These are phyloP conservation scores for Volvox reticuliferus DNA, from an alignment of 139 green algal species.

Conservation along the genomic window DNA sequence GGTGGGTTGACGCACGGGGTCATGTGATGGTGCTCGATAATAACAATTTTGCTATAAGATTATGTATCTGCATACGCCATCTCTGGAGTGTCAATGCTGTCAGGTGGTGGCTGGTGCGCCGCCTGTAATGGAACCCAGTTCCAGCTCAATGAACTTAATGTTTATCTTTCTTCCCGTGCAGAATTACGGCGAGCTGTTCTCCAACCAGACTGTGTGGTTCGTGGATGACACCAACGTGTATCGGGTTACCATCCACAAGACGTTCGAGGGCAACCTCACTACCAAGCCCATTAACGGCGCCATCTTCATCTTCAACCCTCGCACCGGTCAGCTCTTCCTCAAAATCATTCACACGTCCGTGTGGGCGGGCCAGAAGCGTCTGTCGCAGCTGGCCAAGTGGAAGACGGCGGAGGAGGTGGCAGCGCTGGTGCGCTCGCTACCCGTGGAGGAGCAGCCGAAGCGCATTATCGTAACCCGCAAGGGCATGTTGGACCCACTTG, in stretches of 20 bases:
- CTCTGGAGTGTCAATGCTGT: too few species aligned
- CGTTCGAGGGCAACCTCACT: constrained; percentile 99
- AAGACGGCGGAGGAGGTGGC: constrained; percentile 99
- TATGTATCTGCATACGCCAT: too few species aligned
- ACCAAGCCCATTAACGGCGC: constrained; percentile 99
- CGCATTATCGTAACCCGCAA: constrained; percentile 99
- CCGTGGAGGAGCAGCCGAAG: constrained; percentile 99
- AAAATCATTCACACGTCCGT: constrained; percentile 77
- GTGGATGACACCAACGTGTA: constrained; percentile 99
- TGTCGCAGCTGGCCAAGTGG: constrained; percentile 99
- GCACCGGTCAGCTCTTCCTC: constrained; percentile 73
- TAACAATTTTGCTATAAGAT: too few species aligned
- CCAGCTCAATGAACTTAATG: too few species aligned
- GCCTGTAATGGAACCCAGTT: not conserved
- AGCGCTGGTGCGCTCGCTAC: constrained; percentile 94
- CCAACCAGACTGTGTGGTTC: constrained; percentile 99
- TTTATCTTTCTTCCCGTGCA: constrained; percentile 54
- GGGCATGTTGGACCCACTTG: constrained; percentile 99
- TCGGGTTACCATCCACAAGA: constrained; percentile 99
- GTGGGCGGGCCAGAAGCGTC: constrained; percentile 99
- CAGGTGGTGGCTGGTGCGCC: too few species aligned
- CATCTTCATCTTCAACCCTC: constrained; percentile 99
- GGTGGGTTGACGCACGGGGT: not conserved
- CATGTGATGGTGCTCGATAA: too few species aligned
- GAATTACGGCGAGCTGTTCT: constrained; percentile 99